phyloP scores from a whole-genome alignment of 2,329 filamentous ascomycete genomes.

The Stachybotrys elegans region DNA sequence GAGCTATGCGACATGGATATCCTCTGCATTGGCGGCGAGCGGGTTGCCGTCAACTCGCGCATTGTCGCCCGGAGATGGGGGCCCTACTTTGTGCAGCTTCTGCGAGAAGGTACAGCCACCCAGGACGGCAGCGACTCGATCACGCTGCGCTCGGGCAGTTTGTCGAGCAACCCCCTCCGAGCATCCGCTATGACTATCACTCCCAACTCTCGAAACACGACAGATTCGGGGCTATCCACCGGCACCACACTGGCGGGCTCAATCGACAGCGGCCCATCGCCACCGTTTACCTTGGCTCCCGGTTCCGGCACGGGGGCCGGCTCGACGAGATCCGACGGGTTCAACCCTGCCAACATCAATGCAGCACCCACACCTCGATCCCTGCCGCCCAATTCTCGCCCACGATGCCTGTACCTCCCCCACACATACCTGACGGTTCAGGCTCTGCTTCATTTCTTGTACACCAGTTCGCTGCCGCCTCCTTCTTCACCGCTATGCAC shows the following conservation, averaged over 20 bases:
- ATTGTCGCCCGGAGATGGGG: constrained; percentile 88
- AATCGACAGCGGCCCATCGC: constrained; percentile 25
- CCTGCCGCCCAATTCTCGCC: constrained; percentile 60
- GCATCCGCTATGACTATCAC: constrained; percentile 87
- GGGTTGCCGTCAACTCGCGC: constrained; percentile 89
- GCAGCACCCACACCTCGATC: constrained; percentile 52
- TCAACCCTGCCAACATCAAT: constrained; percentile 39
- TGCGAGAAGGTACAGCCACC: constrained; percentile 72
- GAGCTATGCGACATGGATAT: constrained; percentile 97
- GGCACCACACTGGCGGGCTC: constrained; percentile 24
- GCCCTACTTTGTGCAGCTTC: constrained; percentile 87
- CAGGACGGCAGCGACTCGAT: constrained; percentile 69
- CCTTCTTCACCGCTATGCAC: constrained; percentile 76
- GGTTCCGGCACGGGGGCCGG: constrained; percentile 35
- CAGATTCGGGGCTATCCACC: constrained; percentile 33
- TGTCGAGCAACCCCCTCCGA: constrained; percentile 54
- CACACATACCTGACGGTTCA: constrained; percentile 88
- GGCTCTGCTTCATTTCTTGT: constrained; percentile 86
- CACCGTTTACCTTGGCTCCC: constrained; percentile 22
- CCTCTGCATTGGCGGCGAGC: constrained; percentile 82
- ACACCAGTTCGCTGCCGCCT: constrained; percentile 82
- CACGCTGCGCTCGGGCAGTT: constrained; percentile 61
- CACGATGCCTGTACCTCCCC: constrained; percentile 84
- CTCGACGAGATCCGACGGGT: constrained; percentile 34
- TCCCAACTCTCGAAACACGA: constrained; percentile 50